phyloP scores from a whole-genome alignment of 257 asterid genomes.

The Scutellaria barbata region DNA sequence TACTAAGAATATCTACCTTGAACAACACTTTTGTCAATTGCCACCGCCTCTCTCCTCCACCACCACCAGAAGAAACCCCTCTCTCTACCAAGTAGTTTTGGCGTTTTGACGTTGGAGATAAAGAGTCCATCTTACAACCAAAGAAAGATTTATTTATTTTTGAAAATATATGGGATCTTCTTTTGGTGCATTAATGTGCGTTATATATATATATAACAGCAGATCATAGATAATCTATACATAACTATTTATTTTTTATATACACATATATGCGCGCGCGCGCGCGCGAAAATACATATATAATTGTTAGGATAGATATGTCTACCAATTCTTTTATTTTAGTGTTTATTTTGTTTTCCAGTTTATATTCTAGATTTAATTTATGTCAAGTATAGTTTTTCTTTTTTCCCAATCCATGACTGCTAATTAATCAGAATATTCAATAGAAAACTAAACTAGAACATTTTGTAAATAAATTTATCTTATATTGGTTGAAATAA shows the following conservation, averaged over 20 bases:
- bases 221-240: neutral
- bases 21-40: conserved; percentile 50
- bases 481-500: too few species aligned
- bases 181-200: neutral
- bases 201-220: neutral
- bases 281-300: neutral
- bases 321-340: neutral
- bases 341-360: too few species aligned
- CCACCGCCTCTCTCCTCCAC: conserved; percentile 38
- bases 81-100: neutral
- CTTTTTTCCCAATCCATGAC: too few species aligned
- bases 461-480: neutral
- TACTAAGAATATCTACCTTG: conserved; percentile 56
- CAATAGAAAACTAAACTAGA: neutral
- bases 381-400: too few species aligned
- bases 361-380: too few species aligned
- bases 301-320: neutral
- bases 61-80: conserved; percentile 1
- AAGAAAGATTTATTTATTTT: neutral
- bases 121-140: conserved; percentile 16
- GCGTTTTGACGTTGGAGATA: conserved; percentile 8
- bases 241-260: too few species aligned
- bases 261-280: too few species aligned
- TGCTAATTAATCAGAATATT: too few species aligned
- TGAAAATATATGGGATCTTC: neutral